Conservation (phyloP, 2,329 filamentous ascomycete genomes). For the Ciborinia camelliae region DNA sequence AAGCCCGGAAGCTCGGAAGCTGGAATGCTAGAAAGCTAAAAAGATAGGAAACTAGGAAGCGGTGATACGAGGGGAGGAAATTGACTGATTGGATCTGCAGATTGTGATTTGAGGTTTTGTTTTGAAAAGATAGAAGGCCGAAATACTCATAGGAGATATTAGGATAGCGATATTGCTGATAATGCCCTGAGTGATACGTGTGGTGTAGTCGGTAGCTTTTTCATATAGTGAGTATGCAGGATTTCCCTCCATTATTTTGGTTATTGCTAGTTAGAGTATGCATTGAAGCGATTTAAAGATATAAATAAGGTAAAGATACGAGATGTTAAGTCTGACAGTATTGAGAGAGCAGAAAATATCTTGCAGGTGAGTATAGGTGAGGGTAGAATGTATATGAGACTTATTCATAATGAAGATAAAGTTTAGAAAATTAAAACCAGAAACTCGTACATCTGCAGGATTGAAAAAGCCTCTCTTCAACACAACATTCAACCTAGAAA, state of each 20-base stretch:
- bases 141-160: too few relatives aligned
- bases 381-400: background rate
- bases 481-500: too few relatives aligned
- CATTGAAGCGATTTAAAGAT: too few relatives aligned
- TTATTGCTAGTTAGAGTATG: background rate
- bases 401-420: background rate
- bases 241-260: background rate
- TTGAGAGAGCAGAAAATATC: background rate
- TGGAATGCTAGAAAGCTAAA: too few relatives aligned
- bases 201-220: background rate
- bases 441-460: too few relatives aligned
- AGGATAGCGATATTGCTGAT: background rate
- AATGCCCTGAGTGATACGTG: background rate
- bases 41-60: too few relatives aligned
- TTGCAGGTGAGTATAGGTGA: background rate
- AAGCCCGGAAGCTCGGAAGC: too few relatives aligned
- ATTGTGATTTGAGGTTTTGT: too few relatives aligned
- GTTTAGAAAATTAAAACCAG: background rate
- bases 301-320: too few relatives aligned
- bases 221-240: background rate
- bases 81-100: too few relatives aligned
- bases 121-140: too few relatives aligned
- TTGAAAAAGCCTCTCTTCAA: background rate
- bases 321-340: background rate
- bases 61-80: too few relatives aligned